These are phyloP conservation scores for Arthrobotrys musiformis DNA, from an alignment of 2,329 filamentous ascomycete species.

Conservation along the genomic window DNA sequence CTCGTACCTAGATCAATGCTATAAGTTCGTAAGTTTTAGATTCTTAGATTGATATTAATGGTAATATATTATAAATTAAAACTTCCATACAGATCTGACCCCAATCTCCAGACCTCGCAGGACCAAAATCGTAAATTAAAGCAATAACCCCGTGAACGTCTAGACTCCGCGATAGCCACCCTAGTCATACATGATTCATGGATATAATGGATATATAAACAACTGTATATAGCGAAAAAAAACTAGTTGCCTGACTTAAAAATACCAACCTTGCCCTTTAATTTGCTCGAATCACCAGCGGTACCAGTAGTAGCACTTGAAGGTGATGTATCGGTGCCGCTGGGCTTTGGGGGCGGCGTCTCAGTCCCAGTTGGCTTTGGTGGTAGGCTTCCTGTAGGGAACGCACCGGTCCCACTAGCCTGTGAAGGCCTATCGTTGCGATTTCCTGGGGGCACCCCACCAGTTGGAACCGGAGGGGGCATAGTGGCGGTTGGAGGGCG, in stretches of 20 bases:
- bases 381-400: not conserved
- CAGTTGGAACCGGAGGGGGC: slow-evolving; percentile 9
- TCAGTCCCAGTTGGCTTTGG: not conserved
- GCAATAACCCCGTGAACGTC: too few relatives aligned
- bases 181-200: too few relatives aligned
- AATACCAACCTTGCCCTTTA: not conserved
- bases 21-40: too few relatives aligned
- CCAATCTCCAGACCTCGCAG: too few relatives aligned
- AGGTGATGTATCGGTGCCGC: not conserved
- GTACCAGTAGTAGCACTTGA: not conserved
- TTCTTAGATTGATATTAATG: too few relatives aligned
- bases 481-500: slow-evolving; percentile 23
- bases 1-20: too few relatives aligned
- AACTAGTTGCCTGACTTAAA: not conserved
- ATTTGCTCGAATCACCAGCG: not conserved
- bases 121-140: too few relatives aligned
- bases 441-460: not conserved
- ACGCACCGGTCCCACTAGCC: not conserved
- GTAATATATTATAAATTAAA: too few relatives aligned
- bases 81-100: too few relatives aligned
- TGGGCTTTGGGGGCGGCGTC: not conserved
- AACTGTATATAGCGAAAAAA: not conserved
- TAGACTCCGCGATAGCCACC: too few relatives aligned
- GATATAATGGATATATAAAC: too few relatives aligned
- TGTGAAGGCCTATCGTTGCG: not conserved